These are phyloP conservation scores for Grosmannia penicillata DNA, from an alignment of 2,329 filamentous ascomycete genomes.

Conservation along the genomic window DNA sequence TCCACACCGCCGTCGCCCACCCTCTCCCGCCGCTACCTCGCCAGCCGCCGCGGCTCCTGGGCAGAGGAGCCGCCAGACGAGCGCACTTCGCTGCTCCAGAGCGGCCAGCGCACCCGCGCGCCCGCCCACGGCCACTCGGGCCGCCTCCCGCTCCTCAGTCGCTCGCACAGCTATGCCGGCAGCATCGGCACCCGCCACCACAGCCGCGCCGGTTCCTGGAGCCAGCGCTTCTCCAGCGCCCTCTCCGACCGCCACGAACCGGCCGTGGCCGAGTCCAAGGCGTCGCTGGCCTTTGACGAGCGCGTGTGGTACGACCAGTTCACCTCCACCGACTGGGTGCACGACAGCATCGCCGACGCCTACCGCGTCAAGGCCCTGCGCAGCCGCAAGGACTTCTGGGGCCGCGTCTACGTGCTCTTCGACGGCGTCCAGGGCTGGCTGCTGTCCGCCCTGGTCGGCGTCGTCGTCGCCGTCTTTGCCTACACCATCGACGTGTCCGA, in stretches of 20 bases:
- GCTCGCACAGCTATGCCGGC: conserved; percentile 17
- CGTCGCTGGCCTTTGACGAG: conserved; percentile 56
- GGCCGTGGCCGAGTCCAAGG: conserved; percentile 49
- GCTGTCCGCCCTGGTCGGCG: conserved; percentile 76
- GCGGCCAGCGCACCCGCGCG: conserved; percentile 11
- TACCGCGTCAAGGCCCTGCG: conserved; percentile 75
- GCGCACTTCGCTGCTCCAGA: conserved; percentile 15
- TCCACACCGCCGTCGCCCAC: conserved; percentile 18
- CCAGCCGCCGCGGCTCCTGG: conserved; percentile 12
- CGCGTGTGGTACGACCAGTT: conserved; percentile 98
- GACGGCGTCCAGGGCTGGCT: conserved; percentile 93
- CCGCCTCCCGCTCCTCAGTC: conserved; percentile 12
- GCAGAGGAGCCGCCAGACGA: conserved; percentile 15
- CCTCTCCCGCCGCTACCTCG: conserved; percentile 7
- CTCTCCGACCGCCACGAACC: conserved; percentile 39
- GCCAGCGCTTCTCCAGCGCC: conserved; percentile 46
- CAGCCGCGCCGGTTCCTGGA: conserved; percentile 42
- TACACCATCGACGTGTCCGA: conserved; percentile 86
- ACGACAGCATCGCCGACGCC: conserved; percentile 90
- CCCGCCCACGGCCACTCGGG: conserved; percentile 9
- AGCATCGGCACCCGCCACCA: conserved; percentile 28
- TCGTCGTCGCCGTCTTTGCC: conserved; percentile 69
- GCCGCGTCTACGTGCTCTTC: conserved; percentile 60
- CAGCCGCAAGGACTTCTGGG: conserved; percentile 68
- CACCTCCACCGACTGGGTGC: conserved; percentile 94